Conservation (phyloP, 768 basidiomycete genomes). For the Mycena kentingensis region DNA sequence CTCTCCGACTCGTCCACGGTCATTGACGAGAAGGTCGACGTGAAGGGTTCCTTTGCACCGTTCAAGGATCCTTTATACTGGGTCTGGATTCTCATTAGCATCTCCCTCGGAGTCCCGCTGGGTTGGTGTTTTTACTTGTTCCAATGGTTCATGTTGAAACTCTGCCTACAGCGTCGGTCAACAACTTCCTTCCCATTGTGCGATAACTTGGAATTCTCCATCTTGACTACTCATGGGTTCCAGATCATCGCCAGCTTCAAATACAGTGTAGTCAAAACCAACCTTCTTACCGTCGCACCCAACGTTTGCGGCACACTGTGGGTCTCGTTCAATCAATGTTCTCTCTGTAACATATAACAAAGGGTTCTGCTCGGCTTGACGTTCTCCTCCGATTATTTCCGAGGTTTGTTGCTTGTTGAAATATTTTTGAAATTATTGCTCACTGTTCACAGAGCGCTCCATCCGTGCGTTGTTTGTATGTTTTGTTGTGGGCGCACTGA, state of each 20-base stretch:
- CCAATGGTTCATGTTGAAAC: conserved; percentile 24
- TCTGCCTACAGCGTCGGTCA: conserved; percentile 53
- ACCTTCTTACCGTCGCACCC: conserved; percentile 54
- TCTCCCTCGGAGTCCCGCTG: no score
- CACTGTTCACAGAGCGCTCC: no score
- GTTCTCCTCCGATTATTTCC: conserved; percentile 53
- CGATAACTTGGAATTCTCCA: conserved; percentile 37
- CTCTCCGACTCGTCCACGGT: conserved; percentile 48
- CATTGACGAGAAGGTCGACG: conserved; percentile 42
- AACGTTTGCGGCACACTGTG: conserved; percentile 53
- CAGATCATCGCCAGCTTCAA: conserved; percentile 21
- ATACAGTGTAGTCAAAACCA: conserved; percentile 45
- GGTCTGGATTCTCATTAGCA: conserved; percentile 49
- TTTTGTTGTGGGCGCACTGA: conserved; percentile 18
- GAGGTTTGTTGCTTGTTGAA: no score
- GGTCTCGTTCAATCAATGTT: no score
- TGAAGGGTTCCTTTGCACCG: conserved; percentile 46
- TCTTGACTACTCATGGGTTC: conserved; percentile 40
- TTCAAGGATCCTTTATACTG: conserved; percentile 49
- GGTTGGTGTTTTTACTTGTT: neutral
- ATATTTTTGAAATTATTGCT: no score
- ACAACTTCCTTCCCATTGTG: conserved; percentile 53
- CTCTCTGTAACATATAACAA: no score
- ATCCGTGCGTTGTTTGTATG: conserved; percentile 40
- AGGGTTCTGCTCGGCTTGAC: conserved; percentile 46